Conservation (phyloP, 768 basidiomycete species). For the Cystofilobasidium ferigula region DNA sequence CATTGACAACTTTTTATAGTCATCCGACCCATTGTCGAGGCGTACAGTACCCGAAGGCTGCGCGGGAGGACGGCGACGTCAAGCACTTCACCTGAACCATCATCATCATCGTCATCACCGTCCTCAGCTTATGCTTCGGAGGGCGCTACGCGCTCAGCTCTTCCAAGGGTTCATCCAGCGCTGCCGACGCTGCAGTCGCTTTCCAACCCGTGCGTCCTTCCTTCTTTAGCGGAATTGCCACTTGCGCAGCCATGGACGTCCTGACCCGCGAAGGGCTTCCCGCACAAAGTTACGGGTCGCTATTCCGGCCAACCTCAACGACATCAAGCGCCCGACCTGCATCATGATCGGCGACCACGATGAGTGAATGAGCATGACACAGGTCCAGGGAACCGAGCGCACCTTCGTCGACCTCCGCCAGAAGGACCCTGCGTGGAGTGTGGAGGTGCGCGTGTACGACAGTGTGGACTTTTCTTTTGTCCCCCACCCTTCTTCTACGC, state of each 20-base stretch:
- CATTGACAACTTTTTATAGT: background rate
- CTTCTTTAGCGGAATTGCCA: background rate
- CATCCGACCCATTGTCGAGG: conserved; percentile 34
- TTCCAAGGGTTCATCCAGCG: conserved; percentile 17
- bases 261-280: too few relatives aligned
- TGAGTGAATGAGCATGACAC: background rate
- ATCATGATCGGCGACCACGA: conserved; percentile 32
- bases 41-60: conserved; percentile 34
- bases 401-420: background rate
- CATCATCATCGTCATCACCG: too few relatives aligned
- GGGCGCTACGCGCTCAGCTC: conserved; percentile 29
- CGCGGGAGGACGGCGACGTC: conserved; percentile 33
- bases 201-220: conserved; percentile 35
- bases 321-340: conserved; percentile 31
- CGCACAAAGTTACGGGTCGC: conserved; percentile 12
- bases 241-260: too few relatives aligned
- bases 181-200: conserved; percentile 30
- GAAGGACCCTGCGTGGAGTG: background rate
- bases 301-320: conserved; percentile 32
- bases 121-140: conserved; percentile 39
- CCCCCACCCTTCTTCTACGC: background rate
- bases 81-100: too few relatives aligned
- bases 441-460: conserved; percentile 13
- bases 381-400: background rate
- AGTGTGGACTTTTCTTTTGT: conserved; percentile 26